A percentile compares a stretch with the other conserved stretches of the same genome.
Evolutionary conservation across 2,329 filamentous ascomycete genomes (phyloP).

Genomic region (Cordyceps fumosorosea): DNA sequence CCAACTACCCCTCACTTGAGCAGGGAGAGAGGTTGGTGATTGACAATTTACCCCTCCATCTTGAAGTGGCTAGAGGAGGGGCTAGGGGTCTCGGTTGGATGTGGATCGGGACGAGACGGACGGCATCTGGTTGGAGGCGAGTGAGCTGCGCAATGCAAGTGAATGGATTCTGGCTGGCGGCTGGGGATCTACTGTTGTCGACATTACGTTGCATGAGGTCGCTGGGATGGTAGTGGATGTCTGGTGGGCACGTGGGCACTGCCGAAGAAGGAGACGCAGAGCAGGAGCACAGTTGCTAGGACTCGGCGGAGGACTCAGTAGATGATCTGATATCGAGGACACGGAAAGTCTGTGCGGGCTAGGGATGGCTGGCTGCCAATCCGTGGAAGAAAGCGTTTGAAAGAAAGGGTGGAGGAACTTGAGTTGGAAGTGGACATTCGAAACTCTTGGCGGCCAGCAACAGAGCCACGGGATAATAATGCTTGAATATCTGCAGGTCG

Average conservation of each 20-base stretch:
- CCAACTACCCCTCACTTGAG: slow-evolving; percentile 12
- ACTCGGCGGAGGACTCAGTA: background rate
- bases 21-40: background rate
- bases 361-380: background rate
- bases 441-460: background rate
- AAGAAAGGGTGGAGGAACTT: background rate
- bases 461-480: background rate
- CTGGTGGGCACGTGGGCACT: background rate
- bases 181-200: background rate
- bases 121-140: slow-evolving; percentile 10
- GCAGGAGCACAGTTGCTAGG: background rate
- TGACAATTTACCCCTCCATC: slow-evolving; percentile 11
- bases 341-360: background rate
- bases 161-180: slow-evolving; percentile 1
- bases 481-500: background rate
- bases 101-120: slow-evolving; percentile 8
- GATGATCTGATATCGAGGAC: slow-evolving; percentile 3
- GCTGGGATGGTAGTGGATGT: background rate
- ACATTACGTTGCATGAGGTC: slow-evolving; percentile 4
- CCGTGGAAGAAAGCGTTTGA: background rate
- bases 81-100: slow-evolving; percentile 6
- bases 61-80: slow-evolving; percentile 10
- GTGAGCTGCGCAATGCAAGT: slow-evolving; percentile 1
- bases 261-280: background rate
- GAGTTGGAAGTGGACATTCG: background rate